phyloP scores from a whole-genome alignment of 129 eudicot genomes.

The Ambrosia artemisiifolia region DNA sequence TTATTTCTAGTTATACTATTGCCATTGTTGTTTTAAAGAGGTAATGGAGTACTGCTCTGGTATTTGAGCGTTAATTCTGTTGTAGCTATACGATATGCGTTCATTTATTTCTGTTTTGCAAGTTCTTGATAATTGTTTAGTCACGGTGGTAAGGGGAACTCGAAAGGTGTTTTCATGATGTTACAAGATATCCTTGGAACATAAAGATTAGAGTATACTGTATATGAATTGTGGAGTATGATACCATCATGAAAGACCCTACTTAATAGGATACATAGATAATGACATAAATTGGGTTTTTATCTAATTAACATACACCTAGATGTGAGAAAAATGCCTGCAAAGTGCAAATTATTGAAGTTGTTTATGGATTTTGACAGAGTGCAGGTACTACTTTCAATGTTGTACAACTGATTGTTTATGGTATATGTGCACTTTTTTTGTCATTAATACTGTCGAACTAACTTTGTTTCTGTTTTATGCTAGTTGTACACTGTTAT shows the following conservation, averaged over 20 bases:
- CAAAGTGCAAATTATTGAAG: background rate
- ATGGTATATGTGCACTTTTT: background rate
- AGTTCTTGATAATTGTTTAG: background rate
- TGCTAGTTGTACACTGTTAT: background rate
- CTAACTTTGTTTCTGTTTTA: background rate
- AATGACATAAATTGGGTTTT: background rate
- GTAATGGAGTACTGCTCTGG: background rate
- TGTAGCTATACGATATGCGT: background rate
- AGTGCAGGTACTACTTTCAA: background rate
- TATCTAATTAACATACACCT: background rate
- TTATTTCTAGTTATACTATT: background rate
- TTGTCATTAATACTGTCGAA: conserved; percentile 9
- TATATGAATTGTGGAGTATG: background rate
- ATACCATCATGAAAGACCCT: background rate
- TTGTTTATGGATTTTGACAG: background rate
- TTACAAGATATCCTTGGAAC: background rate
- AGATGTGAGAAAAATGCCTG: background rate
- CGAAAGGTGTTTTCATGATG: conserved; percentile 1
- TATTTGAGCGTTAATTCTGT: background rate
- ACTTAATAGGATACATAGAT: background rate
- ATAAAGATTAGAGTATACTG: background rate
- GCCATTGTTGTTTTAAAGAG: background rate
- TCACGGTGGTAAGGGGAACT: background rate
- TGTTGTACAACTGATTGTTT: background rate
- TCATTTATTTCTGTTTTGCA: background rate